Conservation (phyloP, 2,329 filamentous ascomycete genomes). For the Diaporthe citrichinensis region DNA sequence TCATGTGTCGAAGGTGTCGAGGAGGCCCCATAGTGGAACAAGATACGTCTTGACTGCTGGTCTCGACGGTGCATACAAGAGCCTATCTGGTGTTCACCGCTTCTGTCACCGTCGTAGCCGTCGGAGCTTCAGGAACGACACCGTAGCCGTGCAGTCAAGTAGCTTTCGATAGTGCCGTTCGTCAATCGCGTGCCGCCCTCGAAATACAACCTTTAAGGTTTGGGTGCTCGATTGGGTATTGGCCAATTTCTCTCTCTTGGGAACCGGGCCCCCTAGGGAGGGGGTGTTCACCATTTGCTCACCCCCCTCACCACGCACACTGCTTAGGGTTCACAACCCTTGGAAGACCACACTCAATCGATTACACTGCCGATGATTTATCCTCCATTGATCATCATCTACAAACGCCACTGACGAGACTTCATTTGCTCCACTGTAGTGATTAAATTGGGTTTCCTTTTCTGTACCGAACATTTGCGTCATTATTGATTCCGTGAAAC, state of each 20-base stretch:
- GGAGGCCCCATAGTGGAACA: background rate
- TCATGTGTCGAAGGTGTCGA: background rate
- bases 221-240: background rate
- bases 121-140: background rate
- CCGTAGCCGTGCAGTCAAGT: background rate
- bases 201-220: conserved; percentile 5
- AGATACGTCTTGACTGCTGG: background rate
- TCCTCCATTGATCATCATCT: background rate
- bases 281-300: background rate
- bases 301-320: background rate
- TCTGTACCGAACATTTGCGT: background rate
- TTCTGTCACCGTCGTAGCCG: background rate
- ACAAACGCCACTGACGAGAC: conserved; percentile 23
- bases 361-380: background rate
- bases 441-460: conserved; percentile 16
- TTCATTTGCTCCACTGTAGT: conserved; percentile 24
- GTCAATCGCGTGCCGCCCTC: conserved; percentile 15
- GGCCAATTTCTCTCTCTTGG: background rate
- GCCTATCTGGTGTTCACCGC: background rate
- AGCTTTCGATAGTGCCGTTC: background rate
- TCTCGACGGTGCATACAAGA: background rate
- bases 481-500: conserved; percentile 12
- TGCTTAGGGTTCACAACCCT: conserved; percentile 8
- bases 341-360: background rate
- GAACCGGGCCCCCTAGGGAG: background rate